Base-by-base conservation (phyloP, 169 alveolate genomes). In the Plasmodium gallinaceum region DNA sequence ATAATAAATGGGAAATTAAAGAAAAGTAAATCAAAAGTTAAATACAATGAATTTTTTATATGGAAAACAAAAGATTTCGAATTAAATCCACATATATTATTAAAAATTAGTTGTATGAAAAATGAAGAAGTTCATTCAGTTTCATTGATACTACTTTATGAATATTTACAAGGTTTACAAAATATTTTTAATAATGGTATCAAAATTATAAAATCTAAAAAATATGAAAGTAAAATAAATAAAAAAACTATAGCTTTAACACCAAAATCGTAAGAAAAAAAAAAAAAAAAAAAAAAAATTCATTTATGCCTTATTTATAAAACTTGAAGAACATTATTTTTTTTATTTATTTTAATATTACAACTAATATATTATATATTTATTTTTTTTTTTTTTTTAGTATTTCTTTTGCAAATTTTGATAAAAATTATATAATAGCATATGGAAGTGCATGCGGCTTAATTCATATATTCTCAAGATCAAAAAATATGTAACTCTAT, bases 401-500 rank as follows among this genome's bases (percentile, higher is more conserved):
- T n/a, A 70, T 78, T n/a, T 78, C 89, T 16, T 26, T 64, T 78
- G 75, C 89, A 18, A 24, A 26, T 26, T 32, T 66, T 68, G 89
- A 69, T 46, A 22, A 64, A 64, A 66, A 48, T n/a, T 78, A 48
- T 24, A 20, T 78, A 51, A 78, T 39, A 51, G 89, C 89, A 5
- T 78, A 64, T 57, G 89, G 89, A 65, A 76, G 52, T 18, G 66
- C 78, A 2, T 18, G 78, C 9, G 89, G 89, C 14, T 64, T 76
- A 57, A 24, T 76, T 24, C 89, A 76, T 32, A 18, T 76, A 7
- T 65, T 64, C 65, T 76, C 62, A 42, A 57, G 89, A 58, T 22
- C 24, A 64, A 76, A 32, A 43, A 46, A 14, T 12, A 24, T 6
- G 20, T 48, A 60, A 43, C 7, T 32, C 4, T 32, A 2, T 32